A percentile compares a stretch with the other conserved stretches of the same genome.
Evolutionary conservation across 805 yeast species (phyloP).

Genomic region (Phaffomyces thermotolerans): DNA sequence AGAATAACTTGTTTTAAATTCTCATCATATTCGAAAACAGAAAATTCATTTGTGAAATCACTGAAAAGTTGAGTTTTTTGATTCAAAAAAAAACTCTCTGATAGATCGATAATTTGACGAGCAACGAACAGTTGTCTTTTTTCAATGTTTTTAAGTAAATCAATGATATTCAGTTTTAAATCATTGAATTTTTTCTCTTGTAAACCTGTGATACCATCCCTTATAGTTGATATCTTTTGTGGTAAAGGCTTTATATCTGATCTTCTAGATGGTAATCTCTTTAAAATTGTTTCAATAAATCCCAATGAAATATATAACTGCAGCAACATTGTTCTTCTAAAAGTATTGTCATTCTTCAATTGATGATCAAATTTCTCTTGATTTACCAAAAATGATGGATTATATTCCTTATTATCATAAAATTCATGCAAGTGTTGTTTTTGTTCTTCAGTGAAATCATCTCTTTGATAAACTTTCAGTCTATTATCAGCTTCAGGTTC

Average conservation of each 20-base stretch:
- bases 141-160: background rate
- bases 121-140: conserved; percentile 1
- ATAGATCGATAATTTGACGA: background rate
- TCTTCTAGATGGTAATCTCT: background rate
- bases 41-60: conserved; percentile 2
- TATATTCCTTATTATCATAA: conserved; percentile 12
- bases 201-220: background rate
- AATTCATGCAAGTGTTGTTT: conserved; percentile 7
- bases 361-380: conserved; percentile 13
- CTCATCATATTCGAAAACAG: conserved; percentile 2
- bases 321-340: conserved; percentile 12
- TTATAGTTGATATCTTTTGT: background rate
- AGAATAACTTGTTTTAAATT: background rate
- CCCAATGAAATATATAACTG: conserved; percentile 3
- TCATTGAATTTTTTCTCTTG: background rate
- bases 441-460: conserved; percentile 6
- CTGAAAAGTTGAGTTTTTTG: conserved; percentile 8
- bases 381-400: conserved; percentile 13
- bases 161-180: conserved; percentile 2
- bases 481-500: conserved; percentile 3
- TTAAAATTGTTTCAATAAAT: background rate
- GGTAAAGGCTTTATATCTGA: background rate
- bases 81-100: conserved; percentile 6
- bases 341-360: conserved; percentile 9
- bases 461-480: conserved; percentile 3